These are phyloP conservation scores for Lichtheimia ornata DNA, from an alignment of 371 early-diverging fungal genomes.

Conservation along the genomic window DNA sequence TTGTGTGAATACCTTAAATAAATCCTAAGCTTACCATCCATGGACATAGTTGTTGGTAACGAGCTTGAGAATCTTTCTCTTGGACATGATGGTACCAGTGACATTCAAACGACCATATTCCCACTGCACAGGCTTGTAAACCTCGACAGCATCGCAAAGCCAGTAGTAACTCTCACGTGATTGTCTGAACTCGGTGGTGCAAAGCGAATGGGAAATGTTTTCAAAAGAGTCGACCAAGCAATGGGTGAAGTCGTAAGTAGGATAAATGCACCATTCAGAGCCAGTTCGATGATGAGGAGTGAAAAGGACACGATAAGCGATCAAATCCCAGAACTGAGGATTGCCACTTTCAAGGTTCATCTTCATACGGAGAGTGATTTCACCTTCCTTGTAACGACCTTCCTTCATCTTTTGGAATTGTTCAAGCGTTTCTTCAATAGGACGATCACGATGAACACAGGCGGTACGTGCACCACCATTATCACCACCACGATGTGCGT, in stretches of 20 bases:
- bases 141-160: slow-evolving; percentile 97
- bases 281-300: slow-evolving; percentile 94
- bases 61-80: slow-evolving; percentile 96
- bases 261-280: slow-evolving; percentile 96
- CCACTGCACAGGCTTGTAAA: slow-evolving; percentile 99
- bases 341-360: slow-evolving; percentile 97
- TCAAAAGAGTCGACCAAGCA: slow-evolving; percentile 99
- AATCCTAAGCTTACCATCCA: slow-evolving; percentile 63
- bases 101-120: slow-evolving; percentile 98
- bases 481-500: slow-evolving; percentile 90
- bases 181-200: slow-evolving; percentile 97
- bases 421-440: slow-evolving; percentile 88
- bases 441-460: slow-evolving; percentile 93
- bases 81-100: slow-evolving; percentile 96
- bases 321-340: slow-evolving; percentile 99
- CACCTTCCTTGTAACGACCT: slow-evolving; percentile 94
- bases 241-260: slow-evolving; percentile 99
- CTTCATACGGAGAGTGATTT: slow-evolving; percentile 98
- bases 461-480: slow-evolving; percentile 84
- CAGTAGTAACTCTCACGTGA: slow-evolving; percentile 99
- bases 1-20: no score
- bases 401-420: slow-evolving; percentile 98
- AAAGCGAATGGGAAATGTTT: slow-evolving; percentile 99
- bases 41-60: slow-evolving; percentile 79
- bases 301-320: slow-evolving; percentile 96